Percentiles rank a stretch among this genome's conserved stretches.
Conservation (phyloP, 169 alveolate genomes). For the Cystoisospora suis region DNA sequence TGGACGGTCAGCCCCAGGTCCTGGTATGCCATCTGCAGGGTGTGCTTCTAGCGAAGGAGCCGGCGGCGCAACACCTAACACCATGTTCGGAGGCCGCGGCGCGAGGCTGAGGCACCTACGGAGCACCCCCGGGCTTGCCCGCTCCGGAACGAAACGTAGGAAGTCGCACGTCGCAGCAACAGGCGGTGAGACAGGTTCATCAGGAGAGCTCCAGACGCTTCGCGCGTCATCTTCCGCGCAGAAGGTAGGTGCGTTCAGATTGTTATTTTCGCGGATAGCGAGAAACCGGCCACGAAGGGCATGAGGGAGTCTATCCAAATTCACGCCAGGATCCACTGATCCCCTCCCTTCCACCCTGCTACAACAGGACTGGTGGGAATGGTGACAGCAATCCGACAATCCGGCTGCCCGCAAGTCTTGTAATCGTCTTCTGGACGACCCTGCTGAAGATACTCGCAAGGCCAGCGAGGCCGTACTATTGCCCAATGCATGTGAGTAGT, state of each 20-base stretch:
- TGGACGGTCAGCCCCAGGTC: no score
- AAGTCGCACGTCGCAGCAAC: not conserved
- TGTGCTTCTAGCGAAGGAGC: not conserved
- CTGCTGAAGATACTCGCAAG: not conserved
- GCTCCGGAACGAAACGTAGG: not conserved
- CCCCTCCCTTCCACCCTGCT: no score
- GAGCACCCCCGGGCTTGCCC: not conserved
- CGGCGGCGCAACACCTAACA: not conserved
- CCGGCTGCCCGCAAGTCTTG: no score
- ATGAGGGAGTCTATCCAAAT: not conserved
- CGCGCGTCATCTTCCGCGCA: not conserved
- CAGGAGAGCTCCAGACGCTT: not conserved
- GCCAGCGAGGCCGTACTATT: not conserved
- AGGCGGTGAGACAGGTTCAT: slow-evolving; percentile 1
- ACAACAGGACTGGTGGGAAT: no score
- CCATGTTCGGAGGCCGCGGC: not conserved
- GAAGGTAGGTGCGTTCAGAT: slow-evolving; percentile 1
- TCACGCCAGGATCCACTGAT: not conserved
- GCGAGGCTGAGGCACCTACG: not conserved
- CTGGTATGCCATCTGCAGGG: not conserved
- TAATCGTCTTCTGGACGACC: not conserved
- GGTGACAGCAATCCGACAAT: no score
- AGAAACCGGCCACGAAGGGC: not conserved
- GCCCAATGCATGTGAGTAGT: not conserved
- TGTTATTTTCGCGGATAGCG: not conserved